These are phyloP conservation scores for Penicillium samsonianum DNA, from an alignment of 495 filamentous ascomycete genomes.

Conservation along the genomic window DNA sequence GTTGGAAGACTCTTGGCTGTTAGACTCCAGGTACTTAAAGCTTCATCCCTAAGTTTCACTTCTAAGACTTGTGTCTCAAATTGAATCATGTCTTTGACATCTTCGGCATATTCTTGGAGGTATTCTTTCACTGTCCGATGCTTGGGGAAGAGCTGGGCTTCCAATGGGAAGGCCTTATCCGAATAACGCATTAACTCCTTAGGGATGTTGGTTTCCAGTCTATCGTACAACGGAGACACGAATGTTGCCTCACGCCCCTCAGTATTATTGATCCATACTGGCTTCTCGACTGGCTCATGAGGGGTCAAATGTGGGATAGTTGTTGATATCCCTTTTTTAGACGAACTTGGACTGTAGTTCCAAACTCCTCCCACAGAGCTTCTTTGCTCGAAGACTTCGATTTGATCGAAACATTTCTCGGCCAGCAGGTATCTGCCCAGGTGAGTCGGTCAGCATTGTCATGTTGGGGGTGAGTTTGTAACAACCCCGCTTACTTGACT, in stretches of 20 bases:
- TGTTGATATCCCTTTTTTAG: conserved; percentile 29
- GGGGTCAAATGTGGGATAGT: conserved; percentile 48
- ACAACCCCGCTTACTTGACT: conserved; percentile 37
- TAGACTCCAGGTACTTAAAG: conserved; percentile 53
- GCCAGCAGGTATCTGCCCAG: conserved; percentile 77
- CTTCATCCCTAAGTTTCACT: conserved; percentile 34
- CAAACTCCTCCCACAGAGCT: conserved; percentile 75
- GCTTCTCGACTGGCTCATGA: conserved; percentile 41
- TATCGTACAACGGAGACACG: conserved; percentile 77
- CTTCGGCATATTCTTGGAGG: conserved; percentile 69
- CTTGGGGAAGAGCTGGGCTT: conserved; percentile 70
- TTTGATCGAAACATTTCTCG: conserved; percentile 66
- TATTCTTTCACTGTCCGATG: conserved; percentile 70
- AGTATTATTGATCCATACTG: conserved; percentile 39
- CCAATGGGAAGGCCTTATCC: conserved; percentile 63
- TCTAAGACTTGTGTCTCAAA: conserved; percentile 61
- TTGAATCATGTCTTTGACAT: conserved; percentile 55
- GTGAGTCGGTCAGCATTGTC: conserved; percentile 13
- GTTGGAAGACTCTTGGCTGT: conserved; percentile 51
- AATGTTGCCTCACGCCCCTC: conserved; percentile 40
- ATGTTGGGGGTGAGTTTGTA: background rate
- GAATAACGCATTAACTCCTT: conserved; percentile 78
- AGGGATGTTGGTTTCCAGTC: conserved; percentile 84
- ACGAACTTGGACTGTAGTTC: conserved; percentile 57
- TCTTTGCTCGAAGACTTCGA: conserved; percentile 83